phyloP scores from a whole-genome alignment of 768 basidiomycete genomes.

The Tremella fuciformis region DNA sequence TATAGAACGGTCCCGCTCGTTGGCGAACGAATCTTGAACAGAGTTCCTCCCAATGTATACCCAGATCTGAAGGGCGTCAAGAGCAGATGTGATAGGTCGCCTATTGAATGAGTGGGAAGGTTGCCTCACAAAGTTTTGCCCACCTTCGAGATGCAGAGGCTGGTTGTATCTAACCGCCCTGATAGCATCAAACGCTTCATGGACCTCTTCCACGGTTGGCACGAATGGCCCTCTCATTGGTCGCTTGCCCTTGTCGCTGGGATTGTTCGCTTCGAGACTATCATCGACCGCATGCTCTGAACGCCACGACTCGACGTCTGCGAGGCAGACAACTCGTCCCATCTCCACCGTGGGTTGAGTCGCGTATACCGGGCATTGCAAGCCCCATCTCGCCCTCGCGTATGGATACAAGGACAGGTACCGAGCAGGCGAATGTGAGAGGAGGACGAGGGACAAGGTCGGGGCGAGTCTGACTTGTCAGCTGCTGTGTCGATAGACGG shows the following conservation, averaged over 20 bases:
- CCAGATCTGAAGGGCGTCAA: slow-evolving; percentile 92
- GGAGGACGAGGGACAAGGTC: slow-evolving; percentile 79
- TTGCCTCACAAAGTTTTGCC: slow-evolving; percentile 29
- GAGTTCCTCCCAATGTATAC: slow-evolving; percentile 90
- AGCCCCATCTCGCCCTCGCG: slow-evolving; percentile 79
- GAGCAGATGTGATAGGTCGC: slow-evolving; percentile 40
- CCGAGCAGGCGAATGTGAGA: slow-evolving; percentile 87
- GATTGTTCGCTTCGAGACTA: slow-evolving; percentile 13
- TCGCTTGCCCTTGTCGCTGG: slow-evolving; percentile 21
- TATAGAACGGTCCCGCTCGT: slow-evolving; percentile 94
- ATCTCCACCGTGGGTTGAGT: slow-evolving; percentile 94
- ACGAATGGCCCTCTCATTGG: slow-evolving; percentile 58
- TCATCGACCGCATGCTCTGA: slow-evolving; percentile 45
- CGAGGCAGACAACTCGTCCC: slow-evolving; percentile 83
- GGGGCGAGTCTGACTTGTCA: slow-evolving; percentile 64
- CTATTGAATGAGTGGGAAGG: too few species aligned
- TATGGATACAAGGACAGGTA: slow-evolving; percentile 92
- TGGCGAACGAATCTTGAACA: slow-evolving; percentile 98
- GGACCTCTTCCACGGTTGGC: slow-evolving; percentile 76
- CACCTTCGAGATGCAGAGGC: slow-evolving; percentile 90
- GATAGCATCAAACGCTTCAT: slow-evolving; percentile 86
- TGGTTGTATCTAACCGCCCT: slow-evolving; percentile 93
- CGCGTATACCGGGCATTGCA: slow-evolving; percentile 86
- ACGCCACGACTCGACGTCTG: slow-evolving; percentile 75
- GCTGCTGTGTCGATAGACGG: not conserved